Evolutionary conservation across 2,329 filamentous ascomycete genomes (phyloP).

Genomic region (Colletotrichum musae): DNA sequence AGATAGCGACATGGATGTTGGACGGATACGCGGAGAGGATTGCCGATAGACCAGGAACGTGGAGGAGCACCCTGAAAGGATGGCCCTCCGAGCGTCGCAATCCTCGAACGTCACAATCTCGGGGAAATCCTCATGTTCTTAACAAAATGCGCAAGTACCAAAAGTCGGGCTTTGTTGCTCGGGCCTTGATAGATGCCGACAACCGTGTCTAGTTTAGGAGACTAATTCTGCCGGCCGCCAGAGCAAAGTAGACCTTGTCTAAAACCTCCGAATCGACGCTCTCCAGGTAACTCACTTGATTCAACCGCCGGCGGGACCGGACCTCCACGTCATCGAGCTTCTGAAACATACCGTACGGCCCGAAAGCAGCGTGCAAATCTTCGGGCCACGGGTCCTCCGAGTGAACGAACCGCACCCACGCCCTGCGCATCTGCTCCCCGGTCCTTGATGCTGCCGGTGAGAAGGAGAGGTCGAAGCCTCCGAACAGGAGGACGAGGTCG

Average conservation of each 20-base stretch:
- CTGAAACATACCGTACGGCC: slow-evolving; percentile 53
- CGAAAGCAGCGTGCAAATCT: slow-evolving; percentile 53
- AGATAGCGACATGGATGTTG: no score
- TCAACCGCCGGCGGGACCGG: slow-evolving; percentile 49
- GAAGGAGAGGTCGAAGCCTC: slow-evolving; percentile 54
- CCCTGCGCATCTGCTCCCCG: slow-evolving; percentile 54
- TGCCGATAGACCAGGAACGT: no score
- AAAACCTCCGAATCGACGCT: slow-evolving; percentile 45
- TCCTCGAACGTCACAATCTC: no score
- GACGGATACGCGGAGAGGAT: no score
- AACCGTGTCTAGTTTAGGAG: slow-evolving; percentile 49
- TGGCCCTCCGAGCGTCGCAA: no score
- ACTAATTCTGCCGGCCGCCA: slow-evolving; percentile 58
- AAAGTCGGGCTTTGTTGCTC: not conserved
- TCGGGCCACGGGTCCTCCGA: slow-evolving; percentile 53
- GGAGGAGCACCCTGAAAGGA: no score
- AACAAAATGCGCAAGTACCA: not conserved
- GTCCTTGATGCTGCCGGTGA: slow-evolving; percentile 51
- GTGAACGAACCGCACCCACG: slow-evolving; percentile 57
- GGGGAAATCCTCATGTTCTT: not conserved
- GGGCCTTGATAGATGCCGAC: no score
- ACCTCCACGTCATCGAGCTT: slow-evolving; percentile 50
- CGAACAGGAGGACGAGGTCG: slow-evolving; percentile 61
- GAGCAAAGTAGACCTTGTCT: slow-evolving; percentile 21
- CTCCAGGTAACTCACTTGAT: slow-evolving; percentile 46